Evolutionary conservation across 139 green algal genomes (phyloP).

Genomic region (Coelastrella sp.): DNA sequence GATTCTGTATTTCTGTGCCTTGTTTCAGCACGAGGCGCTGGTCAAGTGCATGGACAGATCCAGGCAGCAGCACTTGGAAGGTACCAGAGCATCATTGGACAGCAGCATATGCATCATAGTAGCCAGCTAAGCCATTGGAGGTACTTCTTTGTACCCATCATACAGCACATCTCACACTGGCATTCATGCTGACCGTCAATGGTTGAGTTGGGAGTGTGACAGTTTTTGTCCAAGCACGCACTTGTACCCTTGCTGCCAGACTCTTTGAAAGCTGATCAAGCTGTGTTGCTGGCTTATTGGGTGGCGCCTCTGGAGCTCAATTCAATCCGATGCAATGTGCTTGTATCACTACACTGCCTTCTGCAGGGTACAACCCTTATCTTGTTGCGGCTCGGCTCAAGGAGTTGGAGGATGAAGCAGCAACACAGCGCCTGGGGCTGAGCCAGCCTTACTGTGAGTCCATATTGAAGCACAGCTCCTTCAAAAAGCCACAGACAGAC

Average conservation of each 20-base stretch:
- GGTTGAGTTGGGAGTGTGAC: no score
- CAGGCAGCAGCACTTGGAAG: constrained; percentile 62
- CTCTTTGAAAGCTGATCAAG: no score
- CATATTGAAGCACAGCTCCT: constrained; percentile 48
- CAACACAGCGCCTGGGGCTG: background rate
- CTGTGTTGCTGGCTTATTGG: no score
- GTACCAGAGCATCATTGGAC: background rate
- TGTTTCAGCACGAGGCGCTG: constrained; percentile 52
- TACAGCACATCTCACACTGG: background rate
- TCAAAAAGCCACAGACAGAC: constrained; percentile 50
- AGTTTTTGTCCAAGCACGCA: background rate
- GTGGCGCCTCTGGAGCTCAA: no score
- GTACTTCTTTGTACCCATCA: background rate
- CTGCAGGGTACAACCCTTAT: constrained; percentile 52
- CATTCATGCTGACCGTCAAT: background rate
- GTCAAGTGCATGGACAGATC: constrained; percentile 55
- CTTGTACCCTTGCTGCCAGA: no score
- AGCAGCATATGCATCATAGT: background rate
- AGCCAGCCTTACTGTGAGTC: constrained; percentile 39
- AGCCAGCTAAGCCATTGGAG: background rate
- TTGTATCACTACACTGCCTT: background rate
- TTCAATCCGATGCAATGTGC: background rate
- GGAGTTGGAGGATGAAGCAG: constrained; percentile 59
- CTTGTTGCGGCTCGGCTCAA: constrained; percentile 51
- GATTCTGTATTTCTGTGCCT: constrained; percentile 61